Evolutionary conservation across 768 basidiomycete species (phyloP), one percentile per base, ranked within the genome.

Genomic region (Aureoboletus auriporus): DNA sequence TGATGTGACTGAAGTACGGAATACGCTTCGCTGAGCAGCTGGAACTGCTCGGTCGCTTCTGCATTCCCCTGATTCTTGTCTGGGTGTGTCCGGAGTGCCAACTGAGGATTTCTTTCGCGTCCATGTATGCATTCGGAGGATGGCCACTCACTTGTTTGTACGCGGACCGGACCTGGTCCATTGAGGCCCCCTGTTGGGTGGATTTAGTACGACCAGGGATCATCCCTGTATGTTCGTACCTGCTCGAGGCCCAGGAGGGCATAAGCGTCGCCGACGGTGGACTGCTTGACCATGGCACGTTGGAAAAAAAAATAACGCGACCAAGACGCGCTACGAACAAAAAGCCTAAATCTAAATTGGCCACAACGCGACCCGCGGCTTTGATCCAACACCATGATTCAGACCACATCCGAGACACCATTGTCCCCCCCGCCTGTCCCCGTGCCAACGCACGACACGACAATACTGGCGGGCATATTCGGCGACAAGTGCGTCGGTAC

Each of bases 51-150:
- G 34, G 86, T 88, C 39, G 85, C 86, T 54, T 75, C 70, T 35
- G 74, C 75, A 54, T 88, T 79, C 36, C 75, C 75, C 0, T 75
- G 80, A 50, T 88, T 88, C 69, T 88, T 89, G 69, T 88, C 87
- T 8, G 88, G 86, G 67, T 89, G 88, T 0, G 80, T 84, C 16
- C 74, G 74, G 20, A 87, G 69, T 5, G 85, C 85, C 45, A 82
- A 69, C 80, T 85, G 46, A 27, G 39, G 12, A 33, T 38, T 29
- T 20, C 38, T 4, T 35, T 53, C 26, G 49, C 8, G 42, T 11
- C 41, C 39, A 45, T 27, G 46, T 7, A 28, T 20, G 27, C 48
- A 11, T 37, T 41, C n/a, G 27, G 34, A 20, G 17, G 47, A 44
- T 20, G 12, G 43, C 27, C 31, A 56, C 66, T 37, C 46, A 80